Conservation (phyloP, 2,329 filamentous ascomycete species). For the Ceratocystiopsis minuta region DNA sequence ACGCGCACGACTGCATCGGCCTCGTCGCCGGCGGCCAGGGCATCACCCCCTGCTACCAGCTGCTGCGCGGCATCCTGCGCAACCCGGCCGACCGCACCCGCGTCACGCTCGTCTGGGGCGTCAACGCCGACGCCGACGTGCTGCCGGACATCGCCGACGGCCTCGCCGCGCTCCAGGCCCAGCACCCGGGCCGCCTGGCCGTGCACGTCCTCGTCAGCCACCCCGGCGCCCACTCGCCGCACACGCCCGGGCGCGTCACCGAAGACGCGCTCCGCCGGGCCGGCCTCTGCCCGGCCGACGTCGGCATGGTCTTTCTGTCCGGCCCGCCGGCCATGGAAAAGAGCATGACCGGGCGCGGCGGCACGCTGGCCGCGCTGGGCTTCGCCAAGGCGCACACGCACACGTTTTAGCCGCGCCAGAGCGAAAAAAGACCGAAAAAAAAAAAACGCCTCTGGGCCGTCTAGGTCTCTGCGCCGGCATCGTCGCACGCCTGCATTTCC, state of each 20-base stretch:
- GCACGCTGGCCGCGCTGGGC: slow-evolving; percentile 38
- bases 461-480: too few species aligned
- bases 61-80: slow-evolving; percentile 41
- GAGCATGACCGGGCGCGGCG: slow-evolving; percentile 30
- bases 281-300: slow-evolving; percentile 14
- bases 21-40: slow-evolving; percentile 55
- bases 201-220: slow-evolving; percentile 39
- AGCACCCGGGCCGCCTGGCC: slow-evolving; percentile 35
- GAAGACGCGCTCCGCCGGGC: slow-evolving; percentile 35
- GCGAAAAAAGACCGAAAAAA: too few species aligned
- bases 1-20: slow-evolving; percentile 32
- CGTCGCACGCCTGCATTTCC: too few species aligned
- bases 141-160: slow-evolving; percentile 30
- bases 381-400: slow-evolving; percentile 39
- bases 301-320: slow-evolving; percentile 46
- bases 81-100: slow-evolving; percentile 44
- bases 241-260: slow-evolving; percentile 38
- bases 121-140: slow-evolving; percentile 45
- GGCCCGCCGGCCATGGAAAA: slow-evolving; percentile 51
- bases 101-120: slow-evolving; percentile 47
- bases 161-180: slow-evolving; percentile 29
- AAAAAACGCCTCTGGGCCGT: too few species aligned
- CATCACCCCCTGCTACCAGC: slow-evolving; percentile 53
- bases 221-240: slow-evolving; percentile 19
- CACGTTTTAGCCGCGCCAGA: slow-evolving; percentile 23